Base-by-base conservation (phyloP, 2,329 filamentous ascomycete genomes). In the Neobulgaria alba region DNA sequence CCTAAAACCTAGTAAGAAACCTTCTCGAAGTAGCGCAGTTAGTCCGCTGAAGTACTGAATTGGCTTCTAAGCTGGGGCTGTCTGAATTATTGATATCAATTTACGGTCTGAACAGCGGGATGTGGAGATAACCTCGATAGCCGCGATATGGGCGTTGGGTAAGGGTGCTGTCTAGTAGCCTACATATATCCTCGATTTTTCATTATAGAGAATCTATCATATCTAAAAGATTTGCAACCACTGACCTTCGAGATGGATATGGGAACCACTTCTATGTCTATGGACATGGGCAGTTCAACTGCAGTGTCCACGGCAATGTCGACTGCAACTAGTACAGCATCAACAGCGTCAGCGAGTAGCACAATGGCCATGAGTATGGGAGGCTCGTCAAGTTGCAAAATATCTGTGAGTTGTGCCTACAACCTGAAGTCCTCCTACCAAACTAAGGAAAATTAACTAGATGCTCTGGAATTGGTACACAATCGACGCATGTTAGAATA, bases 391-490 rank as follows among this genome's bases (percentile, higher is more conserved):
- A 33, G 31, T 16, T 53, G 45, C 35, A 45, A 50, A 23, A 49
- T 50, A 10, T 46, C 46, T 29, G 43, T 48, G 17, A 10, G 31
- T 16, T 16, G 15, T n/a, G 3, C 15, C 29, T 15, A n/a, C n/a
- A n/a, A 15, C 15, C 9, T 10, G 4, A 41, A 29, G 32, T 39
- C 8, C 3, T 15, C 12, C 17, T 3, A 7, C 9, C 14, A 15
- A 20, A n/a, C 20, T 29, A 9, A 34, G 14, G 35, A 44, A 12
- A 49, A 30, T 10, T 20, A 14, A 9, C 10, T 20, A 85, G 80
- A 88, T 87, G 83, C 67, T 85, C 30, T 86, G 82, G 81, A 88
- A 87, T 61, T 85, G 81, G 80, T 70, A 83, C 60, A 82, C 79
- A 3, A 66, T 84, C 57, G 77, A 83, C 57, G 63, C 79, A 15